phyloP scores from a whole-genome alignment of 2,329 filamentous ascomycete genomes.

The Ambrosiella xylebori region DNA sequence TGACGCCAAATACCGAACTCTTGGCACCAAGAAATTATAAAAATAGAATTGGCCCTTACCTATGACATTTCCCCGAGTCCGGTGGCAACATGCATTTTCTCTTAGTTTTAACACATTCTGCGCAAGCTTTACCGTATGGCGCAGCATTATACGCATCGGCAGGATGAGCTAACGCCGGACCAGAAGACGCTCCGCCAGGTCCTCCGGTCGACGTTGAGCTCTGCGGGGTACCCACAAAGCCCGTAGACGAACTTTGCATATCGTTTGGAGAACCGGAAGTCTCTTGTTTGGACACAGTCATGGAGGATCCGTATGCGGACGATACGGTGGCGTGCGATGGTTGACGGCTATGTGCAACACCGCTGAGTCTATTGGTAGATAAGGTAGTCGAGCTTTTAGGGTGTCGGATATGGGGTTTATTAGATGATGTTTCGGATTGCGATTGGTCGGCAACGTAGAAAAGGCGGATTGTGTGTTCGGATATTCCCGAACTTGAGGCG shows the following conservation, averaged over 20 bases:
- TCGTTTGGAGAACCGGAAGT: neutral
- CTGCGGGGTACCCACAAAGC: too few relatives aligned
- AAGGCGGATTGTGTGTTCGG: neutral
- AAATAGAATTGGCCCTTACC: slow-evolving; percentile 15
- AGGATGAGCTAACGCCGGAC: neutral
- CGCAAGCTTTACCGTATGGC: slow-evolving; percentile 26
- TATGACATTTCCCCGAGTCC: slow-evolving; percentile 20
- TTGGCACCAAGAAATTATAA: too few relatives aligned
- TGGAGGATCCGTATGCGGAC: neutral
- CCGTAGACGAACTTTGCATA: too few relatives aligned
- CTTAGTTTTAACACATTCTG: slow-evolving; percentile 27
- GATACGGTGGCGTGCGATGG: neutral
- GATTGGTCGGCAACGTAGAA: neutral
- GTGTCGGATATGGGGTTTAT: neutral
- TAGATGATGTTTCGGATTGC: neutral
- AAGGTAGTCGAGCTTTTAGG: neutral
- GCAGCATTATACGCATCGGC: slow-evolving; percentile 16
- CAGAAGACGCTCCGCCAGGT: neutral
- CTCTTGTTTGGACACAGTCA: neutral
- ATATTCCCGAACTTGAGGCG: neutral
- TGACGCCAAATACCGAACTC: too few relatives aligned
- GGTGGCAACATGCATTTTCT: slow-evolving; percentile 26
- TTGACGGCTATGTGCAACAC: neutral
- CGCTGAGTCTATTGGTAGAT: neutral
- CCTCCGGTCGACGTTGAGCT: neutral